Percentiles rank a stretch among this genome's conserved stretches.
These are phyloP conservation scores for Hygrocybe coccinea DNA, from an alignment of 768 basidiomycete genomes.

Conservation along the genomic window DNA sequence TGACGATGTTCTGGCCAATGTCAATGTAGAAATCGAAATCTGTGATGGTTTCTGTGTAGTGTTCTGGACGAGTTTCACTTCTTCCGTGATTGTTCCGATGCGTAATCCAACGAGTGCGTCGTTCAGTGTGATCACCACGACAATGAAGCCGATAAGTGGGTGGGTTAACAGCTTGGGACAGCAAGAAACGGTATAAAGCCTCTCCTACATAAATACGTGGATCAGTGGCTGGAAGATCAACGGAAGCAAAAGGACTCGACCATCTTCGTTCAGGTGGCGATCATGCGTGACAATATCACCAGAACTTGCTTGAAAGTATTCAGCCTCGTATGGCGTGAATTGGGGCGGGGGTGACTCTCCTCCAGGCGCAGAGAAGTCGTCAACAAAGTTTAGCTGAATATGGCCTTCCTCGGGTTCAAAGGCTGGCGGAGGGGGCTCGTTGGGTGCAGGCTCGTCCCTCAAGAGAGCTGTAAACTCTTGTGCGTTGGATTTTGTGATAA, in stretches of 20 bases:
- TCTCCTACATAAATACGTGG: slow-evolving; percentile 42
- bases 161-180: slow-evolving; percentile 45
- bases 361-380: slow-evolving; percentile 18
- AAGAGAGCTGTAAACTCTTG: neutral
- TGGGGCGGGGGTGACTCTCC: slow-evolving; percentile 52
- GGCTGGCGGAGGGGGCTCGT: neutral
- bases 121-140: slow-evolving; percentile 55
- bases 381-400: neutral
- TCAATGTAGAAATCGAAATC: slow-evolving; percentile 72
- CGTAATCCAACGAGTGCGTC: slow-evolving; percentile 44
- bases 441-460: neutral
- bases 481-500: neutral
- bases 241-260: slow-evolving; percentile 25
- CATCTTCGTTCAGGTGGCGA: slow-evolving; percentile 60
- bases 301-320: slow-evolving; percentile 44
- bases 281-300: slow-evolving; percentile 68
- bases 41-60: slow-evolving; percentile 53
- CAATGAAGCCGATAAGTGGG: slow-evolving; percentile 47
- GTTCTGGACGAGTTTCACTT: slow-evolving; percentile 37
- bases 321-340: slow-evolving; percentile 60
- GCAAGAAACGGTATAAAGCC: slow-evolving; percentile 68
- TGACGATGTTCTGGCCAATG: slow-evolving; percentile 39
- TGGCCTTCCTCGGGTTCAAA: neutral
- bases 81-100: slow-evolving; percentile 33
- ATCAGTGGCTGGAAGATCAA: slow-evolving; percentile 1